Base-by-base conservation (phyloP, 225 moss, liverwort and hornwort species). In the Physcomitrium patens region DNA sequence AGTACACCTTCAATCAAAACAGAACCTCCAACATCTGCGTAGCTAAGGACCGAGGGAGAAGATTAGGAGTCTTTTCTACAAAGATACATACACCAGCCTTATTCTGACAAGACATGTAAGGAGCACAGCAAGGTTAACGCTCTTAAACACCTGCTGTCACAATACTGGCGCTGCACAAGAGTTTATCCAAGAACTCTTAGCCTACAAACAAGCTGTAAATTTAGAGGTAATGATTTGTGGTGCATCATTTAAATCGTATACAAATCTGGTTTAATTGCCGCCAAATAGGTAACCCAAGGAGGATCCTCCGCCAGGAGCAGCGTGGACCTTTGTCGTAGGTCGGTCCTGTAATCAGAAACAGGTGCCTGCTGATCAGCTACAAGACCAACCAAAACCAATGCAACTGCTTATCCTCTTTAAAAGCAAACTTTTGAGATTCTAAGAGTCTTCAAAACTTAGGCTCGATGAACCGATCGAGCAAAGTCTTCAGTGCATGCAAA, bases 281-380 rank as follows among this genome's bases (percentile, higher is more conserved):
- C 87, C 87, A 24, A 87, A 87, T 18, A 87, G 84, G 15, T 87
- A 87, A 24, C 84, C 84, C 77, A 87, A 72, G 23, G 87, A 84
- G 1, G 87, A 87, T 15, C 77, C 82, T 75, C 87, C 87, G 14
- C 87, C 87, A 1, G 84, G 87, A 16, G 84, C 81, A 1, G 87
- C 50, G 8, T 87, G 87, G 5, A 87, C 87, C 71, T 87, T 87
- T 1, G 87, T 87, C 44, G 87, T 84, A 53, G 87, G 87, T 60
- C 81, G 87, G 58, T 87, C 81, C 87, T 87, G 77, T 67, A 64
- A 8, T 11, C 56, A 7, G 5, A 28, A 59, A 41, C 3, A 17
- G 2, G 26, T 9, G 6, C 16, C 12, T 46, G 3, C 43, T 17
- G 0, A 51, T 82, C 11, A 74, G 51, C 63, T 43, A 3, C 12